Base-by-base conservation (phyloP, 345 rosid genomes). In the Xanthoceras sorbifolium region DNA sequence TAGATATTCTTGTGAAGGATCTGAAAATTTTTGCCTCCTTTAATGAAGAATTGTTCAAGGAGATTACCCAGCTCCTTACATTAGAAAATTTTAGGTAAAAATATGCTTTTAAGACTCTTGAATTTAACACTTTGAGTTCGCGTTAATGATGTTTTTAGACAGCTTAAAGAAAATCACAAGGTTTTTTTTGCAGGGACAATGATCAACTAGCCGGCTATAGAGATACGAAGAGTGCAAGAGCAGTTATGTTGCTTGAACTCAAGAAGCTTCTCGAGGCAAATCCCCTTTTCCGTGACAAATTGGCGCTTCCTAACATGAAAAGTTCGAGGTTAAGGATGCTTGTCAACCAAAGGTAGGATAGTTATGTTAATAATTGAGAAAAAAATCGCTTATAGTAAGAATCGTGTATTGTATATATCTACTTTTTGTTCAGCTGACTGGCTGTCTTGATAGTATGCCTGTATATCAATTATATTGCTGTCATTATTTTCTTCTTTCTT, bases 241-340 rank as follows among this genome's bases (percentile, higher is more conserved):
- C 65, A 69, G 9, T 26, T 3, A 40, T 80, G 82, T 34, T 76
- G 82, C 5, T 12, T 29, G 83, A 85, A 69, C 79, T 90, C 40
- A 79, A 77, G 86, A 86, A 74, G 54, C 22, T 85, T 71, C 73
- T 90, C 31, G 79, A 76, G 64, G 85, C 83, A 54, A 86, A 86
- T 74, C 90, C 91, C 25, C 9, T 80, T 69, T 83, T 90, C 67
- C 59, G 54, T 6, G 85, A 82, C 32, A 87, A 87, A 79, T 72
- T 88, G 72, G 34, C 67, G 7, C 81, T 86, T 48, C 93, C 90
- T 1, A 65, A 29, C 66, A 40, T 84, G 11, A 78, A 67, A 80
- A 60, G 50, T 62, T 78, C 85, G 9, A 82, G 89, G 69, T 32
- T 84, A 38, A 69, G 72, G 28, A 71, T 52, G 78, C 84, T 86